A percentile compares a stretch with the other conserved stretches of the same genome.
Conservation (phyloP, 1,284 basidiomycete species). For the Austroboletus novae-zelandiae region DNA sequence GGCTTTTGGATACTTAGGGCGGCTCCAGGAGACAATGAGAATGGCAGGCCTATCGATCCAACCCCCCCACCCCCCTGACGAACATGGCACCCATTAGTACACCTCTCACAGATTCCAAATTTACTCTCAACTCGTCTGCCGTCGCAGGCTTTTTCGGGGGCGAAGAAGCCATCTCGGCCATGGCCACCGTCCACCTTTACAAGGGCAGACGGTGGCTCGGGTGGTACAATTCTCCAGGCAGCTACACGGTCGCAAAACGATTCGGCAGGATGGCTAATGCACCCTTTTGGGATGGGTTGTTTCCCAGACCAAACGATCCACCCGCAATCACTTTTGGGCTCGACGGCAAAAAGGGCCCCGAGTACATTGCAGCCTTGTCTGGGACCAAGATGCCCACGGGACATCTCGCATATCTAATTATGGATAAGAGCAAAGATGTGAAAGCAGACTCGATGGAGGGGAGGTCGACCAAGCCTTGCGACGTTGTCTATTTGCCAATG, state of each 20-base stretch:
- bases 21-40: background rate
- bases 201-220: background rate
- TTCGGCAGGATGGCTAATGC: background rate
- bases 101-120: background rate
- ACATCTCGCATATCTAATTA: background rate
- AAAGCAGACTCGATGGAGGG: background rate
- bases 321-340: background rate
- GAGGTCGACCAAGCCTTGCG: background rate
- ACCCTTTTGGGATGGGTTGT: background rate
- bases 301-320: background rate
- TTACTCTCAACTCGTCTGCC: background rate
- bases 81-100: background rate
- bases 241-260: background rate
- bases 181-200: background rate
- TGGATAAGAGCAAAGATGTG: background rate
- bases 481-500: background rate
- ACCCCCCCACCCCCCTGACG: background rate
- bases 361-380: background rate
- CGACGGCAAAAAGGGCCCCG: background rate
- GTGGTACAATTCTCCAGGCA: background rate
- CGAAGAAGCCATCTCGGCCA: background rate
- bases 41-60: background rate
- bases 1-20: background rate
- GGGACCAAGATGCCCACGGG: background rate
- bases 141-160: background rate